Percentiles rank a stretch among this genome's conserved stretches.
Evolutionary conservation across 768 basidiomycete genomes (phyloP).

Genomic region (Mycena metata): DNA sequence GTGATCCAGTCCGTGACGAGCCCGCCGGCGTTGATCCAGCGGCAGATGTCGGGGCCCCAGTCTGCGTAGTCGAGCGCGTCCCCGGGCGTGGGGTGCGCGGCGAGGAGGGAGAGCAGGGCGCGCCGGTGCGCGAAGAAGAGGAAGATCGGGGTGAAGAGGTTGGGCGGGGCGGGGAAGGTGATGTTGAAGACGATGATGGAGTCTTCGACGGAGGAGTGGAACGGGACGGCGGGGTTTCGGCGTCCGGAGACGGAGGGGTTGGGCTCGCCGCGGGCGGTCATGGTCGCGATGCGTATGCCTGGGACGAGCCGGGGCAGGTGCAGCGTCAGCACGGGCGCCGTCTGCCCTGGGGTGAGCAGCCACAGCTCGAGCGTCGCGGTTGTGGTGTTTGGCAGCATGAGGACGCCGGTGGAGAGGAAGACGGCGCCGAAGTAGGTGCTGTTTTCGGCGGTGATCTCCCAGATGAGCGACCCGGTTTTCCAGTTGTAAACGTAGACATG

Average conservation of each 20-base stretch:
- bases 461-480: conserved; percentile 52
- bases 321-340: conserved; percentile 43
- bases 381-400: conserved; percentile 45
- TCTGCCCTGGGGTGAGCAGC: conserved; percentile 52
- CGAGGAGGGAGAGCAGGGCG: conserved; percentile 42
- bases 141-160: conserved; percentile 35
- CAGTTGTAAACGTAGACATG: conserved; percentile 60
- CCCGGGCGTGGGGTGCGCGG: conserved; percentile 17
- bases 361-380: conserved; percentile 44
- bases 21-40: conserved; percentile 34
- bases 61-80: conserved; percentile 30
- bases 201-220: conserved; percentile 43
- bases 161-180: conserved; percentile 32
- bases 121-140: conserved; percentile 54
- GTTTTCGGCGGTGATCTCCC: conserved; percentile 35
- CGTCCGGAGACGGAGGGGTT: conserved; percentile 47
- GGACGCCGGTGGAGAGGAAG: conserved; percentile 42
- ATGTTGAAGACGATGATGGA: conserved; percentile 54
- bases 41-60: conserved; percentile 42
- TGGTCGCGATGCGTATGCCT: conserved; percentile 38
- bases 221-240: conserved; percentile 38
- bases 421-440: conserved; percentile 42
- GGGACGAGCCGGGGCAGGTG: conserved; percentile 49
- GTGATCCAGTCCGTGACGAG: conserved; percentile 40
- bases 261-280: conserved; percentile 58